A percentile compares a stretch with the other conserved stretches of the same genome.
phyloP scores from a whole-genome alignment of 1,139 yeast genomes.

The Yamadazyma atmosphaerica region DNA sequence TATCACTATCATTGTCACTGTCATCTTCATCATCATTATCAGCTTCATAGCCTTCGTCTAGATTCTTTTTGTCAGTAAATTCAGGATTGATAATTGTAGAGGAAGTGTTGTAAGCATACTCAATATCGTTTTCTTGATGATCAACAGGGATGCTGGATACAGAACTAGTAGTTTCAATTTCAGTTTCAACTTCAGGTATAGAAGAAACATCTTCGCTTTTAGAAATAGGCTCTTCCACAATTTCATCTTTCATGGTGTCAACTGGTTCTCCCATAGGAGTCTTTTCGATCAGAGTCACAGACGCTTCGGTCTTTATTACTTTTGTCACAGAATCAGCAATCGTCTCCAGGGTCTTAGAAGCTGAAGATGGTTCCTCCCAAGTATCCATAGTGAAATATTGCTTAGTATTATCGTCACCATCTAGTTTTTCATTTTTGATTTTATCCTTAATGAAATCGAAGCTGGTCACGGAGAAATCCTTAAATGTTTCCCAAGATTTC shows the following conservation, averaged over 20 bases:
- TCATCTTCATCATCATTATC: constrained; percentile 6
- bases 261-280: constrained; percentile 12
- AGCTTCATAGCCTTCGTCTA: constrained; percentile 9
- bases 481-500: constrained; percentile 25
- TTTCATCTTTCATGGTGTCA: constrained; percentile 11
- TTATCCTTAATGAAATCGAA: constrained; percentile 43
- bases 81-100: constrained; percentile 1
- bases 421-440: constrained; percentile 33
- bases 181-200: constrained; percentile 13
- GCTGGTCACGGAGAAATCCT: constrained; percentile 21
- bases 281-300: background rate
- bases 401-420: constrained; percentile 27
- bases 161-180: constrained; percentile 11
- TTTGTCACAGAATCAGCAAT: constrained; percentile 3
- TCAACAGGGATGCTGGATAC: constrained; percentile 8
- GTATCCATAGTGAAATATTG: constrained; percentile 28
- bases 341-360: background rate
- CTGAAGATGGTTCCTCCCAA: constrained; percentile 19
- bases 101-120: constrained; percentile 6
- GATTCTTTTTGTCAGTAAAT: constrained; percentile 6
- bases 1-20: background rate
- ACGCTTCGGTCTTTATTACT: background rate
- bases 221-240: constrained; percentile 18
- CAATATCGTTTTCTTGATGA: background rate
- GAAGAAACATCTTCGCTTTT: constrained; percentile 6